Percentiles rank a stretch among this genome's conserved stretches.
These are phyloP conservation scores for Lolium perenne DNA, from an alignment of 176 grass and related monocot species.

Conservation along the genomic window DNA sequence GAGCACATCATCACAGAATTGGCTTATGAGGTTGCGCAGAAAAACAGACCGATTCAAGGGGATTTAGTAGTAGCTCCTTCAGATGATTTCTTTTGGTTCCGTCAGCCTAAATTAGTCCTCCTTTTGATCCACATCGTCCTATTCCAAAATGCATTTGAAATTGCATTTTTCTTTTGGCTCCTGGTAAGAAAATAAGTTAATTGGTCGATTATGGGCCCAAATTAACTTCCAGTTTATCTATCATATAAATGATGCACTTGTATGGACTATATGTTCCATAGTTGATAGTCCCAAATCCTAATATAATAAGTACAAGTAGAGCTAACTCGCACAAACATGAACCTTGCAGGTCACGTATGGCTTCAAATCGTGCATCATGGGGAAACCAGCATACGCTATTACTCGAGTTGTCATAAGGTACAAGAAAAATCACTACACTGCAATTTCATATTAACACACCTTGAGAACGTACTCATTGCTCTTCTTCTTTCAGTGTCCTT, in stretches of 20 bases:
- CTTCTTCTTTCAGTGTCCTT: conserved; percentile 49
- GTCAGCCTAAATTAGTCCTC: conserved; percentile 68
- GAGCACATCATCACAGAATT: conserved; percentile 86
- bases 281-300: neutral
- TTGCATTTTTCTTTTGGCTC: conserved; percentile 87
- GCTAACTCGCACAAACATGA: neutral
- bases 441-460: neutral
- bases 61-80: conserved; percentile 72
- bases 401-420: conserved; percentile 64
- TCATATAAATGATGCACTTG: neutral
- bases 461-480: neutral
- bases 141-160: conserved; percentile 86
- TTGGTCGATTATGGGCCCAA: neutral
- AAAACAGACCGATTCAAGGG: conserved; percentile 54
- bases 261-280: neutral
- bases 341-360: conserved; percentile 54
- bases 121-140: conserved; percentile 77
- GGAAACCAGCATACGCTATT: conserved; percentile 42
- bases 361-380: conserved; percentile 71
- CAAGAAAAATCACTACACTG: neutral
- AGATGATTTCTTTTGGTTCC: conserved; percentile 81
- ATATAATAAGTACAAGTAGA: neutral
- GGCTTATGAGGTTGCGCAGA: conserved; percentile 74
- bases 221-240: neutral
- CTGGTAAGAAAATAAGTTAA: conserved; percentile 51